Evolutionary conservation across 2,329 filamentous ascomycete species (phyloP), one percentile per base, ranked within the genome.

Genomic region (Aspergillus persii): DNA sequence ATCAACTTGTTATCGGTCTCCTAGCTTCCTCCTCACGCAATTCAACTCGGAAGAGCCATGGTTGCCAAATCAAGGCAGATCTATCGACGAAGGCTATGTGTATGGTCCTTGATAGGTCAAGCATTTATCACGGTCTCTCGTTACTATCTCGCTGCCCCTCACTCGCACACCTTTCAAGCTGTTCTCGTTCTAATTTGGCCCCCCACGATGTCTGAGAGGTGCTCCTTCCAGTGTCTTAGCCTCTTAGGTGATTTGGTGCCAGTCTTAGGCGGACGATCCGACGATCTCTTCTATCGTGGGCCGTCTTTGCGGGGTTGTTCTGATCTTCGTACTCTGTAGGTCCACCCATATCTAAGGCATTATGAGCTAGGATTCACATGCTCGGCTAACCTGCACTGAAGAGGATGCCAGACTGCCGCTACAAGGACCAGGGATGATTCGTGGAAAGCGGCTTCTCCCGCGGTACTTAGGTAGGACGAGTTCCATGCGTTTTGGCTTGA

Each of bases 301-400:
- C 36, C 48, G 30, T 54, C 39, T 53, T 33, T 57, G 62, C 60
- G 63, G 62, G 62, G 62, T 65, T 54, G 41, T 53, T 57, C 26
- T 36, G 6, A 27, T 47, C 23, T 23, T 23, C 1, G 18, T 23
- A 23, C 18, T 23, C 18, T 23, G 18, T 18, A 41, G 26, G 23
- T 47, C 2, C n/a, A n/a, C n/a, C 52, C 33, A 48, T 54, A 27
- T 47, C 44, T n/a, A 18, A 33, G 39, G 12, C n/a, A 48, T 27
- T 18, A 23, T 4, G 8, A 7, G 15, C 23, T 44, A 12, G 39
- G 18, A 44, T 69, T 70, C 66, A 70, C 67, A 69, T 70, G 66
- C 65, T 69, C 68, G 63, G 66, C 61, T 65, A 66, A 64, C 61
- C 62, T 51, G 53, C 61, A 53, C 50, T 59, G 23, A 26, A 27